These are phyloP conservation scores for Botryotinia convoluta DNA, from an alignment of 2,329 filamentous ascomycete genomes.

Conservation along the genomic window DNA sequence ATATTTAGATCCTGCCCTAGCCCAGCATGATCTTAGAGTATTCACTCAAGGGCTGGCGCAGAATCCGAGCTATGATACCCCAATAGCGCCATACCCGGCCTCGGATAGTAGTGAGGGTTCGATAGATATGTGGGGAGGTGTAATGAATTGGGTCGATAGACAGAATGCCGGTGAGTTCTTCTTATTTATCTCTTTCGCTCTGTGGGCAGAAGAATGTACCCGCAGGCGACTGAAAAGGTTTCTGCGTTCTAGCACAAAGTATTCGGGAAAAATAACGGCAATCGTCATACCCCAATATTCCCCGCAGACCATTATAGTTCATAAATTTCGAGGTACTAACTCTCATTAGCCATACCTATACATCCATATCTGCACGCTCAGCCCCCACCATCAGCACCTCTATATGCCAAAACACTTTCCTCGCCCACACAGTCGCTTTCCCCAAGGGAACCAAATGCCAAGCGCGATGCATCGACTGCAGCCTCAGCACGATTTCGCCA, in stretches of 20 bases:
- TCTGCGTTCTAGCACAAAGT: not conserved
- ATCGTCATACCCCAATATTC: not conserved
- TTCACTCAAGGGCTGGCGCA: slow-evolving; percentile 2
- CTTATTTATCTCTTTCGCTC: not conserved
- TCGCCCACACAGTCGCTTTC: slow-evolving; percentile 18
- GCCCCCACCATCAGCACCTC: not conserved
- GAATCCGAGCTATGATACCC: not conserved
- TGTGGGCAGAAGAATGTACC: not conserved
- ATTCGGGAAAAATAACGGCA: not conserved
- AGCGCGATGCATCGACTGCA: slow-evolving; percentile 82
- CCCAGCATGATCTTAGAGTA: slow-evolving; percentile 5
- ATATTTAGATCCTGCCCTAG: slow-evolving; percentile 14
- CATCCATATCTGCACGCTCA: slow-evolving; percentile 17
- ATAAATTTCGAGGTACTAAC: not conserved
- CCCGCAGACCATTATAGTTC: not conserved
- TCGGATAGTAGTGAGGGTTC: slow-evolving; percentile 17
- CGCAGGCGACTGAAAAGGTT: not conserved
- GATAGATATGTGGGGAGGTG: slow-evolving; percentile 13
- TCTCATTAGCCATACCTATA: slow-evolving; percentile 2
- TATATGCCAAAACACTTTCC: not conserved
- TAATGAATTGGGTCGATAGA: slow-evolving; percentile 15
- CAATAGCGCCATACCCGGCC: slow-evolving; percentile 17
- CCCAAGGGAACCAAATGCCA: slow-evolving; percentile 39
- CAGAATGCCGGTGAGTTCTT: not conserved
- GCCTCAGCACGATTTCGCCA: slow-evolving; percentile 84